A percentile compares a stretch with the other conserved stretches of the same genome.
These are phyloP conservation scores for Dissoconium aciculare DNA, from an alignment of 2,329 filamentous ascomycete genomes.

Conservation along the genomic window DNA sequence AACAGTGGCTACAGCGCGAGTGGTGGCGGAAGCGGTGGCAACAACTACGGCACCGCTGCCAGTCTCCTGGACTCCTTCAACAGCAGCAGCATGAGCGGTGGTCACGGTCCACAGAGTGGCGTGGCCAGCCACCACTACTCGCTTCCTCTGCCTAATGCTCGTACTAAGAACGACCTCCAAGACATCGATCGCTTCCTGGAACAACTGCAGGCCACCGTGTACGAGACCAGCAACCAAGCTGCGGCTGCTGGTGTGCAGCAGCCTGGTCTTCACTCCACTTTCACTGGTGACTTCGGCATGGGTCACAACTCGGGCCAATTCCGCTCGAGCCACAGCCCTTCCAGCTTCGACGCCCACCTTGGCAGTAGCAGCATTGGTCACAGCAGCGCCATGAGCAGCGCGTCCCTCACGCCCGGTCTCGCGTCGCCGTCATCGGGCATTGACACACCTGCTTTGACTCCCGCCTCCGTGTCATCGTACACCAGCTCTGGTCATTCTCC, in stretches of 20 bases:
- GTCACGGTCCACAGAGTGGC: conserved; percentile 35
- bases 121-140: conserved; percentile 67
- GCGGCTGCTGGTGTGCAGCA: conserved; percentile 65
- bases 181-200: conserved; percentile 91
- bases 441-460: conserved; percentile 63
- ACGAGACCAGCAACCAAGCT: conserved; percentile 68
- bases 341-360: conserved; percentile 21
- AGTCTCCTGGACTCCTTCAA: conserved; percentile 25
- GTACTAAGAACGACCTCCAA: conserved; percentile 84
- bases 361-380: conserved; percentile 17
- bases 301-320: conserved; percentile 33
- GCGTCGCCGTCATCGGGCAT: conserved; percentile 30
- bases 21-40: conserved; percentile 15
- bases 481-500: conserved; percentile 59
- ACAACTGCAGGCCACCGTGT: conserved; percentile 90
- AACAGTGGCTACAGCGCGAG: conserved; percentile 16
- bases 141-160: conserved; percentile 73
- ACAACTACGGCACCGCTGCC: conserved; percentile 19
- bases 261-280: conserved; percentile 49
- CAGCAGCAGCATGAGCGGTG: conserved; percentile 22
- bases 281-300: conserved; percentile 31
- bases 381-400: conserved; percentile 27
- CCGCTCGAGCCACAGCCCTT: conserved; percentile 45
- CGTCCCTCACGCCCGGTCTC: conserved; percentile 23
- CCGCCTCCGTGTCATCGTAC: conserved; percentile 61